Evolutionary conservation across 2,329 filamentous ascomycete genomes (phyloP).

Genomic region (Lachnellula arida): DNA sequence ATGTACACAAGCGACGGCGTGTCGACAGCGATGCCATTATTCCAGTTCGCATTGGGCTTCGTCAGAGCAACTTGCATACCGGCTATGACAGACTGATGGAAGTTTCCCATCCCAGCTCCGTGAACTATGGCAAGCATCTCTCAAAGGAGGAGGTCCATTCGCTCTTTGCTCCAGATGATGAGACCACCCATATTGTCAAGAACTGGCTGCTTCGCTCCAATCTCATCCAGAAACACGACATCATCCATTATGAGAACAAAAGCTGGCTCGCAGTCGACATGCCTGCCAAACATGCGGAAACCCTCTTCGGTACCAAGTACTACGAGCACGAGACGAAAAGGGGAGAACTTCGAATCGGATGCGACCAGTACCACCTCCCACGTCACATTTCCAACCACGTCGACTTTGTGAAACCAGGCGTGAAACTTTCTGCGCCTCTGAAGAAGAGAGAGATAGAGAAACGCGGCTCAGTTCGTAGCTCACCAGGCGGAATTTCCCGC

Average conservation of each 20-base stretch:
- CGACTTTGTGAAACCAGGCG: conserved; percentile 44
- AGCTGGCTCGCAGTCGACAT: conserved; percentile 36
- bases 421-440: conserved; percentile 28
- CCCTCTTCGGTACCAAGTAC: conserved; percentile 33
- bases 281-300: conserved; percentile 31
- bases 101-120: conserved; percentile 21
- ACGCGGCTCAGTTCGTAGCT: not conserved
- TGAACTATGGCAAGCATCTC: conserved; percentile 18
- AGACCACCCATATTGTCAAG: conserved; percentile 27
- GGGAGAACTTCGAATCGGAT: conserved; percentile 29
- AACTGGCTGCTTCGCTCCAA: conserved; percentile 33
- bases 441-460: not conserved
- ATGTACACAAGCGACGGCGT: not conserved
- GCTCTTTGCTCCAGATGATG: conserved; percentile 31
- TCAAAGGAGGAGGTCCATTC: conserved; percentile 18
- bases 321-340: conserved; percentile 29
- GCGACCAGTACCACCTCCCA: conserved; percentile 38
- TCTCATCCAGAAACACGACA: conserved; percentile 25
- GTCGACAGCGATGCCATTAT: not conserved
- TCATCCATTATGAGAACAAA: conserved; percentile 31
- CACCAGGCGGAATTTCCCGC: not conserved
- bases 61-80: conserved; percentile 3
- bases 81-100: not conserved
- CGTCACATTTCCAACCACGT: conserved; percentile 38
- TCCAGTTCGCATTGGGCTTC: conserved; percentile 1